Conservation (phyloP, 2,329 filamentous ascomycete genomes). For the Botrytis deweyae region DNA sequence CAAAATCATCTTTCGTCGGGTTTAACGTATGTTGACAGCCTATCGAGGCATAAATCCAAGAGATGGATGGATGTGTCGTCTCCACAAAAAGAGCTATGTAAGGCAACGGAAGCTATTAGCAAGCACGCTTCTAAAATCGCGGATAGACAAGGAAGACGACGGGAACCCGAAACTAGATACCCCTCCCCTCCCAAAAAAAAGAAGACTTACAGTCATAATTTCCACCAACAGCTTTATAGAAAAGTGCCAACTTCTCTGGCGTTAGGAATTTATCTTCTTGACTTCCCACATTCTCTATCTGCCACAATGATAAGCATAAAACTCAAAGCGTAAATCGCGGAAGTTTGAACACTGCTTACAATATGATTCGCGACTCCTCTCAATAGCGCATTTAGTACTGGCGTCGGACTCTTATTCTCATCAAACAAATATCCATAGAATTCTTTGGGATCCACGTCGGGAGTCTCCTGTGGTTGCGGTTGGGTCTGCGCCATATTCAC, state of each 20-base stretch:
- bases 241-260: constrained; percentile 70
- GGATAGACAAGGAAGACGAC: constrained; percentile 7
- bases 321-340: neutral
- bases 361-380: constrained; percentile 68
- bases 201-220: constrained; percentile 63
- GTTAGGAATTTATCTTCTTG: constrained; percentile 54
- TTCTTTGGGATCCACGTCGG: constrained; percentile 33
- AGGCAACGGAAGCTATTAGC: constrained; percentile 25
- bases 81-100: constrained; percentile 69
- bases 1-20: constrained; percentile 67
- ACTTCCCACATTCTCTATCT: constrained; percentile 61
- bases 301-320: constrained; percentile 26
- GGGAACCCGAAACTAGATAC: neutral
- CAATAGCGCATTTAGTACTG: constrained; percentile 65
- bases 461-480: constrained; percentile 27
- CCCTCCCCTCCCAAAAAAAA: neutral
- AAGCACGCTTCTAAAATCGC: constrained; percentile 11
- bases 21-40: constrained; percentile 89
- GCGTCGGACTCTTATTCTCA: constrained; percentile 64
- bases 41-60: constrained; percentile 88
- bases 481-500: constrained; percentile 14
- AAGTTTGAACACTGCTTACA: constrained; percentile 51
- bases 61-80: constrained; percentile 71
- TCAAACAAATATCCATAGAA: constrained; percentile 68
- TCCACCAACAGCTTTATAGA: constrained; percentile 72